A percentile compares a stretch with the other conserved stretches of the same genome.
Conservation (phyloP, 108 stramenopile genomes). For the Skeletonema costatum region DNA sequence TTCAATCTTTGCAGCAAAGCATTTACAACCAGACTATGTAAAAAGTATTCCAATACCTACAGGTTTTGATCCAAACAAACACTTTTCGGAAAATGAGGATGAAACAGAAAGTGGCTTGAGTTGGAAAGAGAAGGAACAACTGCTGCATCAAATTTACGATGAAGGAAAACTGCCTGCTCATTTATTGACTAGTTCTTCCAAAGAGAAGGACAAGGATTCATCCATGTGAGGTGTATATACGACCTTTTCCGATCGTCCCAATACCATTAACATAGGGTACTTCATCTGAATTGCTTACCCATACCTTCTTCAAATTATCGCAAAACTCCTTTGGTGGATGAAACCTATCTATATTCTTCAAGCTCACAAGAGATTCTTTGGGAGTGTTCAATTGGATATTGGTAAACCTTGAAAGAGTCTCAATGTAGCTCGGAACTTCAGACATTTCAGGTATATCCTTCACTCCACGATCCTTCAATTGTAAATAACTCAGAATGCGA, state of each 20-base stretch:
- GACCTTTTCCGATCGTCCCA: constrained; percentile 2
- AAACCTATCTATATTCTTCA: constrained; percentile 32
- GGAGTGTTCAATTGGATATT: constrained; percentile 11
- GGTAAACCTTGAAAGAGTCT: constrained; percentile 24
- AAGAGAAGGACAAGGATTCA: background rate
- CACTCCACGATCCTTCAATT: constrained; percentile 26
- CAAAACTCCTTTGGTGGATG: constrained; percentile 48
- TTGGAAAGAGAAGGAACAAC: constrained; percentile 20
- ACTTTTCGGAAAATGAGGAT: constrained; percentile 8
- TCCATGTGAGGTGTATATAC: background rate
- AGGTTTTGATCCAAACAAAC: constrained; percentile 11
- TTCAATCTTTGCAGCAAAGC: constrained; percentile 20
- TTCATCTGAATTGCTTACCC: constrained; percentile 36
- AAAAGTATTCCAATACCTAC: constrained; percentile 16
- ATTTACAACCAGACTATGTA: constrained; percentile 25
- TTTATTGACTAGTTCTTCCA: background rate
- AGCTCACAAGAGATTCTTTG: constrained; percentile 13
- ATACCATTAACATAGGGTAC: constrained; percentile 41
- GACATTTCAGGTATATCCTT: constrained; percentile 29
- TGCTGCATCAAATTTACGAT: constrained; percentile 19
- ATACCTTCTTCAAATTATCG: constrained; percentile 32
- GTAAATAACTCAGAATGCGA: constrained; percentile 36
- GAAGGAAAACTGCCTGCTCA: constrained; percentile 8
- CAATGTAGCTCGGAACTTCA: constrained; percentile 32
- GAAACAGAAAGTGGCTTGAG: constrained; percentile 9